A percentile compares a stretch with the other conserved stretches of the same genome.
Evolutionary conservation across 2,329 filamentous ascomycete species (phyloP).

Genomic region (Ambrosiella cleistominuta): DNA sequence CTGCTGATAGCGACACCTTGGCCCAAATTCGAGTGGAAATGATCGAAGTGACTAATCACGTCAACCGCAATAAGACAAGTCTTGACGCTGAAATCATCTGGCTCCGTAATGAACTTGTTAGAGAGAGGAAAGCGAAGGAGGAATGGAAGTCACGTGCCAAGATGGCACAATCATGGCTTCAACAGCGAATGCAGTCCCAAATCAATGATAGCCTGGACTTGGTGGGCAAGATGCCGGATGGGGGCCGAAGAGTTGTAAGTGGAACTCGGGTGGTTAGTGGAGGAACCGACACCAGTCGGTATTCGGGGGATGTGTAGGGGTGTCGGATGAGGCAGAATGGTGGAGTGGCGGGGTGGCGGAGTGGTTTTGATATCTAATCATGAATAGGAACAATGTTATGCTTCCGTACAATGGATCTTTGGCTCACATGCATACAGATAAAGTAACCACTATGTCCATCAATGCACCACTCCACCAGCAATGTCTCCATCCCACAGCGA

Average conservation of each 20-base stretch:
- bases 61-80: neutral
- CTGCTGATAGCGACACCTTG: neutral
- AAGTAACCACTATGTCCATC: too few relatives aligned
- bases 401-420: neutral
- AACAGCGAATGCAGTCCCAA: constrained; percentile 23
- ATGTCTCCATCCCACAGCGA: too few relatives aligned
- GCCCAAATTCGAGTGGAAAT: neutral
- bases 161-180: constrained; percentile 34
- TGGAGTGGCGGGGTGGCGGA: neutral
- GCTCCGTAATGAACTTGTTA: constrained; percentile 5
- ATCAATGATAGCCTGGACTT: too few relatives aligned
- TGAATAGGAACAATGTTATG: neutral
- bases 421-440: too few relatives aligned
- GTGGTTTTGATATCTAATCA: neutral
- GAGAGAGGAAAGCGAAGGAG: constrained; percentile 19
- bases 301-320: neutral
- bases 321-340: neutral
- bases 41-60: neutral
- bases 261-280: too few relatives aligned
- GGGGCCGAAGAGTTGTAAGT: neutral
- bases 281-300: neutral
- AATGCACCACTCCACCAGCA: too few relatives aligned
- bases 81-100: constrained; percentile 2
- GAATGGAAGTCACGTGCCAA: constrained; percentile 39
- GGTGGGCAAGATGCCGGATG: neutral